phyloP scores from a whole-genome alignment of 148 eudicot genomes.

The Cornus controversa region DNA sequence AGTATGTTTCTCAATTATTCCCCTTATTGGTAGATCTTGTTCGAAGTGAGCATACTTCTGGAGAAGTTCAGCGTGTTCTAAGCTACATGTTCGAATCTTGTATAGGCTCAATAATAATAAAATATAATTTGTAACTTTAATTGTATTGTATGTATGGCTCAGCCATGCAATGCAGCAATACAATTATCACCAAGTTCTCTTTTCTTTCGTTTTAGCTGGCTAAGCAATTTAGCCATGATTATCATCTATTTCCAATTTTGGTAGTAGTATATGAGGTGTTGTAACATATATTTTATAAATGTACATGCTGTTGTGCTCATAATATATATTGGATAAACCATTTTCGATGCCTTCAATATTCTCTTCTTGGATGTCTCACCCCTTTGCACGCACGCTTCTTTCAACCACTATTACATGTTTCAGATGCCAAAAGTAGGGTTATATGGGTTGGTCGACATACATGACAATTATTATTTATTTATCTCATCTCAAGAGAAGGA shows the following conservation, averaged over 20 bases:
- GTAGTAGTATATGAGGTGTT: background rate
- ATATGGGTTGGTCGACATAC: too few relatives aligned
- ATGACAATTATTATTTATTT: too few relatives aligned
- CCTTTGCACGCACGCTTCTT: too few relatives aligned
- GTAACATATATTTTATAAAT: background rate
- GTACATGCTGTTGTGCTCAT: background rate
- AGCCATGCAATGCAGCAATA: too few relatives aligned
- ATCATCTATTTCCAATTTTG: background rate
- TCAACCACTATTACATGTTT: too few relatives aligned
- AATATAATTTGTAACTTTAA: conserved; percentile 17
- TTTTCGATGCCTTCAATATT: background rate
- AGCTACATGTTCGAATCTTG: conserved; percentile 53
- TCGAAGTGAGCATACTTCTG: conserved; percentile 61
- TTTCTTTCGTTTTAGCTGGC: background rate
- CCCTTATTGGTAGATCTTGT: conserved; percentile 76
- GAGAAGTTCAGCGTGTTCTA: conserved; percentile 52
- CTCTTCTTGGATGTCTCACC: too few relatives aligned
- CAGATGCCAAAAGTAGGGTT: too few relatives aligned
- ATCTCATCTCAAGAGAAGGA: too few relatives aligned
- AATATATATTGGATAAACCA: background rate
- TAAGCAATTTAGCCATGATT: background rate
- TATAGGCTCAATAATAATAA: conserved; percentile 59
- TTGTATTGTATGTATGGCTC: too few relatives aligned
- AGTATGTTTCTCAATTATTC: conserved; percentile 50
- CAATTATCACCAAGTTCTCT: background rate